phyloP scores from a whole-genome alignment of 2,329 filamentous ascomycete genomes.

The Aureobasidium sp. region DNA sequence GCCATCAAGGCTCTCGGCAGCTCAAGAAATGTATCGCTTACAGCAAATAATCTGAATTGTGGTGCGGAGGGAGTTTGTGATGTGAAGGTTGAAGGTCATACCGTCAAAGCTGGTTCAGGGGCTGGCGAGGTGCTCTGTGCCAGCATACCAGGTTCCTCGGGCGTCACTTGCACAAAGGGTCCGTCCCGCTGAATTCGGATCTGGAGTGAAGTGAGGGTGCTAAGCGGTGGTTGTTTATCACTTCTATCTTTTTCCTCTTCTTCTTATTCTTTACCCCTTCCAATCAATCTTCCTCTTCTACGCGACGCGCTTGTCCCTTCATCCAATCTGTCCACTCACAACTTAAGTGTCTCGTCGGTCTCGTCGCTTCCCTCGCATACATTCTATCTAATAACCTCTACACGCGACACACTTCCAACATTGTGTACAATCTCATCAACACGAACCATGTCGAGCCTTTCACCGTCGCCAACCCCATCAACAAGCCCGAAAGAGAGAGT shows the following conservation, averaged over 20 bases:
- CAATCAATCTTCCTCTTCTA: background rate
- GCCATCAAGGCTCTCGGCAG: too few relatives aligned
- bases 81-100: background rate
- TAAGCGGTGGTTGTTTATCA: too few relatives aligned
- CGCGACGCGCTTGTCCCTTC: background rate
- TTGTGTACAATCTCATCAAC: background rate
- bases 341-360: too few relatives aligned
- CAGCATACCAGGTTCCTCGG: background rate
- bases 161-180: slow-evolving; percentile 19
- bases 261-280: too few relatives aligned
- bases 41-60: too few relatives aligned
- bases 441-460: background rate
- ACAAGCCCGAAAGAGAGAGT: background rate
- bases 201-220: background rate
- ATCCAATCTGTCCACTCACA: background rate
- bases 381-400: background rate
- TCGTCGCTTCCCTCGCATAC: background rate
- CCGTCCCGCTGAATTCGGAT: background rate
- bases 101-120: background rate
- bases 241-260: too few relatives aligned
- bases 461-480: background rate
- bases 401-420: background rate
- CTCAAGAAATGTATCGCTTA: too few relatives aligned
- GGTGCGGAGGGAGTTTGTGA: background rate
- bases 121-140: background rate